These are phyloP conservation scores for Ustulina deusta DNA, from an alignment of 2,329 filamentous ascomycete genomes.

Conservation along the genomic window DNA sequence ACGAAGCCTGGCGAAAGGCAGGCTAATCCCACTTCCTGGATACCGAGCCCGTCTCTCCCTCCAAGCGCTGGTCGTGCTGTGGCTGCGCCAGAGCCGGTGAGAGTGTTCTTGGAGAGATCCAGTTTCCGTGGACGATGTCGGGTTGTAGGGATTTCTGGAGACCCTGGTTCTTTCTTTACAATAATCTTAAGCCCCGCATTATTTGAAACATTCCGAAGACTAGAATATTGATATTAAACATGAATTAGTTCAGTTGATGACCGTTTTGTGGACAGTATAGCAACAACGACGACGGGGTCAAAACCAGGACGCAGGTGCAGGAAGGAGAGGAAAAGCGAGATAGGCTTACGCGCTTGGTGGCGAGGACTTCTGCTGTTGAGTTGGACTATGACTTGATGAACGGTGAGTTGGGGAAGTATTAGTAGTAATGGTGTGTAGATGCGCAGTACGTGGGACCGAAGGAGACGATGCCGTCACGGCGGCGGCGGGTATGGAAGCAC, in stretches of 20 bases:
- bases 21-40: constrained; percentile 93
- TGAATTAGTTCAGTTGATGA: constrained; percentile 40
- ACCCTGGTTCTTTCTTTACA: constrained; percentile 96
- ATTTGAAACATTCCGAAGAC: constrained; percentile 63
- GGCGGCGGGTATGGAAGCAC: constrained; percentile 44
- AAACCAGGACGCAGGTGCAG: constrained; percentile 10
- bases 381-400: constrained; percentile 67
- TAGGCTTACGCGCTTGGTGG: constrained; percentile 69
- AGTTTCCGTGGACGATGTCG: constrained; percentile 82
- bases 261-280: not conserved
- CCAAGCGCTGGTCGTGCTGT: constrained; percentile 82
- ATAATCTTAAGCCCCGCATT: constrained; percentile 77
- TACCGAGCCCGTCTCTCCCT: constrained; percentile 80
- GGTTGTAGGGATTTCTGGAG: constrained; percentile 80
- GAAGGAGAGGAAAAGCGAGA: constrained; percentile 38
- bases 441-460: constrained; percentile 58
- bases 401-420: constrained; percentile 56
- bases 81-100: constrained; percentile 62
- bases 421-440: constrained; percentile 40
- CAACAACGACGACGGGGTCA: not conserved
- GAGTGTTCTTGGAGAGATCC: constrained; percentile 76
- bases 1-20: constrained; percentile 96
- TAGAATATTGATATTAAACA: constrained; percentile 49
- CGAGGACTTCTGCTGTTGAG: constrained; percentile 61
- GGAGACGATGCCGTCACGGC: constrained; percentile 53